phyloP scores from a whole-genome alignment of 352 stramenopile genomes.

The Phytophthora europaea region DNA sequence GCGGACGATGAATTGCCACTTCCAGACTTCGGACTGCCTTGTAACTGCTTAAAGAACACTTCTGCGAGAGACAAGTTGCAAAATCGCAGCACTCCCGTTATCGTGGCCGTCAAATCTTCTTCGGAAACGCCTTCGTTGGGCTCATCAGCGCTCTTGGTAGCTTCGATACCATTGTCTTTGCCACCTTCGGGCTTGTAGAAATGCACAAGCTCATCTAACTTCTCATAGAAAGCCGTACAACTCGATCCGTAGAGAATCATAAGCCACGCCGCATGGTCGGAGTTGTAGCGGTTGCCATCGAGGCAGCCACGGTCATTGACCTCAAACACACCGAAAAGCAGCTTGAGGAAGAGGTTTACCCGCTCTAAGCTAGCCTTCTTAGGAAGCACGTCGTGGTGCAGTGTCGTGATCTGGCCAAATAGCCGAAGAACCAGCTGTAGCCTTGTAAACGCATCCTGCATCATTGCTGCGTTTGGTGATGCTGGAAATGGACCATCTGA shows the following conservation, averaged over 20 bases:
- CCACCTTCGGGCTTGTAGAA: slow-evolving; percentile 53
- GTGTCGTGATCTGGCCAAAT: slow-evolving; percentile 70
- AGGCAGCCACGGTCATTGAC: slow-evolving; percentile 63
- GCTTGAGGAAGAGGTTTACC: slow-evolving; percentile 61
- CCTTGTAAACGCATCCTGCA: slow-evolving; percentile 84
- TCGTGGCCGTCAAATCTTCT: slow-evolving; percentile 67
- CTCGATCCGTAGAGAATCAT: slow-evolving; percentile 77
- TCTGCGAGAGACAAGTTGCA: slow-evolving; percentile 86
- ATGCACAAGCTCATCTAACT: slow-evolving; percentile 84
- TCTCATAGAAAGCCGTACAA: slow-evolving; percentile 85
- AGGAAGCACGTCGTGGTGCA: slow-evolving; percentile 60
- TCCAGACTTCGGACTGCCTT: slow-evolving; percentile 29
- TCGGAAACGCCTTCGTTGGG: slow-evolving; percentile 46
- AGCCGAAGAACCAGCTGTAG: slow-evolving; percentile 75
- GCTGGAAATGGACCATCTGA: slow-evolving; percentile 49
- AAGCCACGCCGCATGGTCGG: slow-evolving; percentile 61
- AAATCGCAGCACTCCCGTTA: slow-evolving; percentile 74
- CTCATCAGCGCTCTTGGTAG: slow-evolving; percentile 8
- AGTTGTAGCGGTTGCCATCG: slow-evolving; percentile 43
- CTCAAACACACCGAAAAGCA: slow-evolving; percentile 71
- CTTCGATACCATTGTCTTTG: slow-evolving; percentile 22
- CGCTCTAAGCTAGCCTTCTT: slow-evolving; percentile 62
- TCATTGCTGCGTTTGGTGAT: slow-evolving; percentile 55
- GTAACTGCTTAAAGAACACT: slow-evolving; percentile 69
- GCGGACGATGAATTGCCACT: slow-evolving; percentile 28